A percentile compares a stretch with the other conserved stretches of the same genome.
These are phyloP conservation scores for Canariomyces notabilis DNA, from an alignment of 2,329 filamentous ascomycete species.

Conservation along the genomic window DNA sequence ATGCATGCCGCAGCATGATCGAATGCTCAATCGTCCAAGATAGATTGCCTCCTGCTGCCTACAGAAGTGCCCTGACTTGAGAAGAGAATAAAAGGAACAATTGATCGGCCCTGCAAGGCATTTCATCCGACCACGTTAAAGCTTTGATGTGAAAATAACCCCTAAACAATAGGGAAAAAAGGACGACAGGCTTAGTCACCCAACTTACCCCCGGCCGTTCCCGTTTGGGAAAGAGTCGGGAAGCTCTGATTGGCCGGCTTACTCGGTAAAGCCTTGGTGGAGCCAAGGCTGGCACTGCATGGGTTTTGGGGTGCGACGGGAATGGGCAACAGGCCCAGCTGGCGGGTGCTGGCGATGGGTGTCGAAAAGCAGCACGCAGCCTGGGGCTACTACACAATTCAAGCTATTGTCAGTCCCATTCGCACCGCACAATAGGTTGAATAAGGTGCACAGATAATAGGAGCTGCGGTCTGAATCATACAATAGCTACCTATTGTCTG, in stretches of 20 bases:
- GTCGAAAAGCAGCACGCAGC: conserved; percentile 12
- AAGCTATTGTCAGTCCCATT: background rate
- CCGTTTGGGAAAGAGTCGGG: conserved; percentile 24
- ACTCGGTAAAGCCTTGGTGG: conserved; percentile 26
- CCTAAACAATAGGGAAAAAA: background rate
- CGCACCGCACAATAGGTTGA: background rate
- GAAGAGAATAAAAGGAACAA: background rate
- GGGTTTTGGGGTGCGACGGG: conserved; percentile 2
- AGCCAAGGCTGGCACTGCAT: conserved; percentile 14
- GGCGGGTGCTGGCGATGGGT: conserved; percentile 5
- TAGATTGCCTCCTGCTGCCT: too few species aligned
- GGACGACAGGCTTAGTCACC: background rate
- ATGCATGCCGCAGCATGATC: background rate
- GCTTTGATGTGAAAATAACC: background rate
- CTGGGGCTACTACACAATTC: background rate
- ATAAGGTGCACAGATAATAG: background rate
- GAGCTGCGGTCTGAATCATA: background rate
- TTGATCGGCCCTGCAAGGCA: background rate
- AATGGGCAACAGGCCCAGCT: conserved; percentile 10
- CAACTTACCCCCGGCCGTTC: conserved; percentile 19
- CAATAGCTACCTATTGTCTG: background rate
- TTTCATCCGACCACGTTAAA: background rate
- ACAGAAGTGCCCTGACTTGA: background rate
- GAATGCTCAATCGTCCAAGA: too few species aligned
- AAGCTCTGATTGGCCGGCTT: conserved; percentile 19